phyloP scores from a whole-genome alignment of 495 filamentous ascomycete genomes.

The Neurospora tetrasperma region DNA sequence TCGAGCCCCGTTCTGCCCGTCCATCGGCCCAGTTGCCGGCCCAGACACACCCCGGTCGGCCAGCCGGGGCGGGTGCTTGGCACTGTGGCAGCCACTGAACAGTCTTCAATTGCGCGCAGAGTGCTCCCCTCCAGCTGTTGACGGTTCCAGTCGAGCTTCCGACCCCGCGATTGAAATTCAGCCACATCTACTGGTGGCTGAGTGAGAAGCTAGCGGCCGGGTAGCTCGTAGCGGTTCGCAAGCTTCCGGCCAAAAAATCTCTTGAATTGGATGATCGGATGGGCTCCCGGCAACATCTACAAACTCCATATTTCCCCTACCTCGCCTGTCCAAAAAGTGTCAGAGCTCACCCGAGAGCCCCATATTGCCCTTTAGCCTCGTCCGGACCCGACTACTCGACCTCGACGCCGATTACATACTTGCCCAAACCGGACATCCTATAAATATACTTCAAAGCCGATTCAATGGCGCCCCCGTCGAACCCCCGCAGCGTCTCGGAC shows the following conservation, averaged over 20 bases:
- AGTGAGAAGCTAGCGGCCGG: neutral
- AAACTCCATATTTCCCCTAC: neutral
- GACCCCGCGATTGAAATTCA: neutral
- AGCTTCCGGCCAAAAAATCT: neutral
- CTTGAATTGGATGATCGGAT: conserved; percentile 4
- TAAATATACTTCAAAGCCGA: neutral
- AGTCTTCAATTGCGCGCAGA: neutral
- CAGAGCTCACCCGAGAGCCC: neutral
- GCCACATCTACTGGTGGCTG: neutral
- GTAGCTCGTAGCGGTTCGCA: neutral
- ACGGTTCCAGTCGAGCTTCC: neutral
- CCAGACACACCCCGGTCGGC: neutral
- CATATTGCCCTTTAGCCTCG: neutral
- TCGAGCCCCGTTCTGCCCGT: neutral
- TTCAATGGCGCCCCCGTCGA: conserved; percentile 24
- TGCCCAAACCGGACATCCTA: neutral
- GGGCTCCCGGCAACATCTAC: neutral
- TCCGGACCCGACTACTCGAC: neutral
- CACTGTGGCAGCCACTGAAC: neutral
- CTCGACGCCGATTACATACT: neutral
- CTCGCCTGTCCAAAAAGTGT: neutral
- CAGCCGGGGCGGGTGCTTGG: neutral
- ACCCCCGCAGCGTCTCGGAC: conserved; percentile 83
- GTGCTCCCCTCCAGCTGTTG: neutral
- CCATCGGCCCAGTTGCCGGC: neutral